These are phyloP conservation scores for Vanilla planifolia DNA, from an alignment of 106 monocot genomes.

Conservation along the genomic window DNA sequence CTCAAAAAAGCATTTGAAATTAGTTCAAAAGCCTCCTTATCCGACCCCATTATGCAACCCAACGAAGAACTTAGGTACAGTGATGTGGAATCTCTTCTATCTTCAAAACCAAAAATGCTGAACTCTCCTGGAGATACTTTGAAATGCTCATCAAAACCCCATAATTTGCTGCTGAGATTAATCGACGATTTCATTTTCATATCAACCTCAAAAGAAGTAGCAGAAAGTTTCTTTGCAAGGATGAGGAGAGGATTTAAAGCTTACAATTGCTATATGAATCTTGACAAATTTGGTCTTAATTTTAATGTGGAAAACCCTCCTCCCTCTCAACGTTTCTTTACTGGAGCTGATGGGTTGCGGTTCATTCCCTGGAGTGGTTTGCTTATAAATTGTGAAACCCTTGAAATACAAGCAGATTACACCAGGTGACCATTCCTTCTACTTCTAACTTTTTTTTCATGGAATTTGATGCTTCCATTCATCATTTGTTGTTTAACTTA, in stretches of 20 bases:
- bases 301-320: slow-evolving; percentile 29
- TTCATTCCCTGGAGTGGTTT: slow-evolving; percentile 96
- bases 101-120: background rate
- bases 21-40: background rate
- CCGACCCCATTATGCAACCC: background rate
- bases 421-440: slow-evolving; percentile 49
- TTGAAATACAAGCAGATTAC: slow-evolving; percentile 97
- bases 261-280: slow-evolving; percentile 87
- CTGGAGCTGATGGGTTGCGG: slow-evolving; percentile 51
- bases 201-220: slow-evolving; percentile 61
- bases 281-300: slow-evolving; percentile 67
- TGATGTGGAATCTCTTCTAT: background rate
- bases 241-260: slow-evolving; percentile 67
- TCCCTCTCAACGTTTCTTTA: slow-evolving; percentile 31
- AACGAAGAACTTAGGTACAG: background rate
- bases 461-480: too few relatives aligned
- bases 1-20: slow-evolving; percentile 29
- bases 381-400: slow-evolving; percentile 64
- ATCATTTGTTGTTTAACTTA: too few relatives aligned
- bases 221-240: slow-evolving; percentile 49
- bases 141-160: slow-evolving; percentile 7
- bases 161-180: slow-evolving; percentile 52
- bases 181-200: slow-evolving; percentile 92
- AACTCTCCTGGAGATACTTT: background rate
- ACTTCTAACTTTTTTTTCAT: background rate